Evolutionary conservation across 306 rosid species (phyloP), one percentile per base, ranked within the genome.

Genomic region (Geum urbanum): DNA sequence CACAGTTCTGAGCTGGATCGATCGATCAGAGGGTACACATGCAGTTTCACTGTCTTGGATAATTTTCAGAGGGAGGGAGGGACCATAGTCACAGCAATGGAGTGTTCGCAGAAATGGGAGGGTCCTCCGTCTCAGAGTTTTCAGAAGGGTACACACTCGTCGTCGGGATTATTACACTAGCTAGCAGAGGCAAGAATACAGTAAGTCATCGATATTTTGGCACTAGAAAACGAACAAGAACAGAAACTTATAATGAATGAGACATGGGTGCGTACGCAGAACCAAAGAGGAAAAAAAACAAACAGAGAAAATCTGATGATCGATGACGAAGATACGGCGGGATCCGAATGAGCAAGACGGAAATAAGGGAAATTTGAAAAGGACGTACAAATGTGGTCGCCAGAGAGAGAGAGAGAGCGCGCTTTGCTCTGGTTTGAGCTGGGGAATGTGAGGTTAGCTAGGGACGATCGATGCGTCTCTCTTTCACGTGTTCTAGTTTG

Each of bases 401-500:
- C 9, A 56, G 60, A 54, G 37, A 54, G 67, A 78, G 63, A 56
- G 58, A 53, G 58, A 53, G 62, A n/a, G 56, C 16, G 56, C 11
- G 39, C 22, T 39, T 69, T 37, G 60, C 62, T 57, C 41, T 27
- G 40, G 6, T 57, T 59, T 16, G 64, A 35, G 15, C 64, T 35
- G 64, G 64, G 64, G 64, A 59, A 59, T 27, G 63, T 27, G 63
- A 57, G 63, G 63, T 57, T 27, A 57, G 27, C 27, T 0, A 24
- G 63, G 9, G 72, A n/a, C 9, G 63, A 46, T 13, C 48, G 54
- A 27, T 79, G 61, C n/a, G 69, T 67, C 81, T 68, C 81, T 76
- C 68, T 32, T 61, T 76, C 81, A 76, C 78, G 81, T 80, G 84
- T 40, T 61, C 71, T 13, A 47, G 67, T 49, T 59, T 70, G 73